Base-by-base conservation (phyloP, 305 asterid genomes). In the Fraxinus angustifolia region DNA sequence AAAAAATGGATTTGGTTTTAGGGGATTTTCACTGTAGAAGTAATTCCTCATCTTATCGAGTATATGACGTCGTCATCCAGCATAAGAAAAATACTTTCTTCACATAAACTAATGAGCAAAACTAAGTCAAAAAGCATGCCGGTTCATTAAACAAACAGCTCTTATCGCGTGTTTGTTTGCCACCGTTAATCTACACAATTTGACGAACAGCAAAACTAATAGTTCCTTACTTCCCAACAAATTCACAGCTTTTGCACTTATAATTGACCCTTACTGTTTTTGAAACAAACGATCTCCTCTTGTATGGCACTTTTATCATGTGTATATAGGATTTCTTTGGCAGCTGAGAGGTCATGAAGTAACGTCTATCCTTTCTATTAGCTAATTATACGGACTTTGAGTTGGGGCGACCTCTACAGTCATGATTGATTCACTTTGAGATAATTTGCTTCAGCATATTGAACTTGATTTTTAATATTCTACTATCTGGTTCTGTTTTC, bases 141-240 rank as follows among this genome's bases (percentile, higher is more conserved):
- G 3, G 80, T 87, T 77, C 84, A 40, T 40, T 40, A 40, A 40
- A 8, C 48, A 40, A 40, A 40, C 48, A 8, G 48, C 12, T 40
- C 8, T 40, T 40, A 40, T 8, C 48, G 2, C 10, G 14, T 8
- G 48, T 8, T 40, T 40, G 14, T 40, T 40, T 40, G 14, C 48
- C 48, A 40, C 48, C 12, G 48, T 40, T 40, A 40, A 40, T 40
- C 40, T 38, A 38, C 45, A 8, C 45, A 38, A 38, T 38, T 38
- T 38, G 45, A 38, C 12, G 2, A 38, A 38, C 45, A 38, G 11
- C 45, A 38, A 38, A 8, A 38, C 45, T 38, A 38, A 38, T 83
- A 6, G 19, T 82, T 72, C 84, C 90, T 34, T 83, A 82, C 78
- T 87, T 87, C 23, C 90, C 90, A 4, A 31, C 84, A 21, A 85